Evolutionary conservation across 306 rosid genomes (phyloP).

Genomic region (Abrus pulchellus): DNA sequence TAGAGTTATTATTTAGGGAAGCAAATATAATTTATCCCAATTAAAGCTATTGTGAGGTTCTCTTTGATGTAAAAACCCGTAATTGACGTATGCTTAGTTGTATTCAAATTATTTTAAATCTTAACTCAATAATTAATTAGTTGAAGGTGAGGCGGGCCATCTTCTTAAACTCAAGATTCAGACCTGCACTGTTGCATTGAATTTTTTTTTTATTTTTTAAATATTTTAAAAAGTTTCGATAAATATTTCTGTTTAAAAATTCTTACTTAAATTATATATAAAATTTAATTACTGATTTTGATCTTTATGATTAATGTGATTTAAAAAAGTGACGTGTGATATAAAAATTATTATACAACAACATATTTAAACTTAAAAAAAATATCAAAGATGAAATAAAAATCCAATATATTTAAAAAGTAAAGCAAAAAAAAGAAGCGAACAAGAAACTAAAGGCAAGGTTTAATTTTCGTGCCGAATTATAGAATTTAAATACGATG

Average conservation of each 20-base stretch:
- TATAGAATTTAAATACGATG: background rate
- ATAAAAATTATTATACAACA: too few species aligned
- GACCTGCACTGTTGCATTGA: constrained; percentile 17
- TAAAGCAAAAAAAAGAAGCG: background rate
- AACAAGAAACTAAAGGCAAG: constrained; percentile 2
- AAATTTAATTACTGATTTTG: too few species aligned
- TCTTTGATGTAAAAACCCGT: background rate
- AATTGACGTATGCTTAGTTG: background rate
- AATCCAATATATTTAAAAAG: too few species aligned
- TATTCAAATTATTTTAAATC: background rate
- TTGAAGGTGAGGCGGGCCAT: background rate
- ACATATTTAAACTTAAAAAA: too few species aligned
- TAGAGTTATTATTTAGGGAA: background rate
- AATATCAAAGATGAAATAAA: too few species aligned
- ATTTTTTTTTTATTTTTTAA: background rate
- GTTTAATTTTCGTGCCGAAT: constrained; percentile 7
- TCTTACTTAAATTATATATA: too few species aligned
- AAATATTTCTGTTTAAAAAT: too few species aligned
- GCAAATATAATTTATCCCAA: background rate
- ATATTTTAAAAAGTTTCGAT: too few species aligned
- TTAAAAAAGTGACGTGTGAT: too few species aligned
- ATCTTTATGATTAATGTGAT: too few species aligned
- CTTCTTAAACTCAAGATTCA: constrained; percentile 16
- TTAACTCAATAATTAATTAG: background rate
- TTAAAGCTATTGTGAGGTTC: background rate